Base-by-base conservation (phyloP, 169 alveolate genomes). In the Eimeria mitis region DNA sequence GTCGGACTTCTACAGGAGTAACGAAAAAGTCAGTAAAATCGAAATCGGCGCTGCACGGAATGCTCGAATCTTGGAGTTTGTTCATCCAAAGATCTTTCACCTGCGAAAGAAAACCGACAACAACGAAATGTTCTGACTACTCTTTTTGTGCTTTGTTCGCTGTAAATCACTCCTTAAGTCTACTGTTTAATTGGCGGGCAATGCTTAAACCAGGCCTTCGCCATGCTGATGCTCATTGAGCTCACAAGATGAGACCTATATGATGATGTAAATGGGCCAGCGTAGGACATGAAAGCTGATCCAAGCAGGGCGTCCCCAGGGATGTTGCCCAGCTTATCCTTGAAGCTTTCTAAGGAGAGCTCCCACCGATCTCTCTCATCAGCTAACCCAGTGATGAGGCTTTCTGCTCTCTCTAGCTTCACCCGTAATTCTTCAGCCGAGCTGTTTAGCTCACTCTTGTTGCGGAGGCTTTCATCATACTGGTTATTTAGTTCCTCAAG, bases 301-400 rank as follows among this genome's bases (percentile, higher is more conserved):
- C 99, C 98, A 63, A 98, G 94, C 31, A 89, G 94, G 59, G 94
- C 61, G 85, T 98, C 99, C 90, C 99, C 99, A 63, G 97, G 96
- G 37, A 98, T 97, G 59, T 97, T 97, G 94, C 97, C 98, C 85
- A 97, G 97, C 90, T 98, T 97, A 52, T 97, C 98, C 95, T 98
- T 98, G 95, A 97, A 97, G 81, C 97, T 97, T 63, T 97, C 96
- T 52, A 98, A 95, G 23, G 99, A 97, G 37, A 98, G 98, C 87
- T 98, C 98, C 99, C 99, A 99, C 54, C 99, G 97, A 79, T 97
- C 98, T 97, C 99, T 98, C 96, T 99, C 99, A 23, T 99, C 99
- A 8, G 99, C 98, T 49, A 99, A 98, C 90, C 99, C 99, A 59
- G 98, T 96, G 9, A 99, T 98, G 34, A 99, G 97, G 95, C 98